A percentile compares a stretch with the other conserved stretches of the same genome.
Conservation (phyloP, 2,329 filamentous ascomycete species). For the Exophiala alcalophila region DNA sequence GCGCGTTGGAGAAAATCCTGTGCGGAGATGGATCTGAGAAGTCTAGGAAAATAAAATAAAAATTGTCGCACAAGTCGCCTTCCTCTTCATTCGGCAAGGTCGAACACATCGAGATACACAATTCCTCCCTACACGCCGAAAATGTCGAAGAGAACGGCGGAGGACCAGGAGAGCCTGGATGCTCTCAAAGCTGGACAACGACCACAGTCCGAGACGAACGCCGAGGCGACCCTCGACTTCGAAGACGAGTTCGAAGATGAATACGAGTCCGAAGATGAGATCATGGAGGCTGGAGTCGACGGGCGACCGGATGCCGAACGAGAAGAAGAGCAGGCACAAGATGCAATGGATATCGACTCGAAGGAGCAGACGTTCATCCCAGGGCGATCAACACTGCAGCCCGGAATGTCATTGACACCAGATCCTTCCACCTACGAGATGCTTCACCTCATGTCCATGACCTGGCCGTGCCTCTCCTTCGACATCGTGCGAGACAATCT, state of each 20-base stretch:
- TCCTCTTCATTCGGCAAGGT: no score
- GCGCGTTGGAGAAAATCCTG: no score
- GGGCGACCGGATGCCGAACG: constrained; percentile 87
- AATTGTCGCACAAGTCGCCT: no score
- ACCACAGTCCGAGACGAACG: constrained; percentile 49
- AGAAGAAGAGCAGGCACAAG: constrained; percentile 81
- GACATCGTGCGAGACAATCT: constrained; percentile 84
- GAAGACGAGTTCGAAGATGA: constrained; percentile 90
- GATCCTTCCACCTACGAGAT: constrained; percentile 96
- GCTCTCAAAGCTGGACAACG: constrained; percentile 62
- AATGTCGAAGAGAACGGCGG: constrained; percentile 63
- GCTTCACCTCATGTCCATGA: constrained; percentile 89
- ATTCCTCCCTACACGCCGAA: no score
- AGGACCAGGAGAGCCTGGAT: constrained; percentile 50
- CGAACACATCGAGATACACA: no score
- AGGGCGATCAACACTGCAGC: constrained; percentile 83
- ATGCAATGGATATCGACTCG: constrained; percentile 85
- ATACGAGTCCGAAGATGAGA: constrained; percentile 89
- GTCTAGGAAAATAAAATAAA: no score
- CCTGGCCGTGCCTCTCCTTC: constrained; percentile 96
- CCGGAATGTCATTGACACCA: constrained; percentile 85
- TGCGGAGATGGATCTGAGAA: no score
- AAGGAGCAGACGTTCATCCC: constrained; percentile 87
- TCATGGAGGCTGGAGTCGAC: constrained; percentile 90
- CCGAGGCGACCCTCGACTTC: constrained; percentile 53